Evolutionary conservation across 768 basidiomycete genomes (phyloP).

Genomic region (Cyclocybe cylindracea): DNA sequence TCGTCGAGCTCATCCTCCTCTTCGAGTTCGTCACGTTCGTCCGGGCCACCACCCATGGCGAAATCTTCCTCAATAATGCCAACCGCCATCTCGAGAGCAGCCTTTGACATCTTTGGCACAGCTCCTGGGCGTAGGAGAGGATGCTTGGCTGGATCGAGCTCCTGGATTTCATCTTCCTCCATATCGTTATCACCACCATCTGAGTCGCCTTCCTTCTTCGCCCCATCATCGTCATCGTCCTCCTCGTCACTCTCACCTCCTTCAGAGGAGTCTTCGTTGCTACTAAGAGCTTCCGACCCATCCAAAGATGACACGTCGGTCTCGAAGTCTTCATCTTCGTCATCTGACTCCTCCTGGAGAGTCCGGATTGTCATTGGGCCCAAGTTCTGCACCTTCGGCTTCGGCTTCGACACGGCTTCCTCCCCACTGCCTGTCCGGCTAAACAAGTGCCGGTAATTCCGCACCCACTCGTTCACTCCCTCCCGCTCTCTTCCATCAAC

Average conservation of each 20-base stretch:
- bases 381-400: conserved; percentile 11
- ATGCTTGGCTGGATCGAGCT: conserved; percentile 56
- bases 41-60: conserved; percentile 27
- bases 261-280: conserved; percentile 17
- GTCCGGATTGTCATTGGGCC: conserved; percentile 33
- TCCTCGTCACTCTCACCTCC: conserved; percentile 21
- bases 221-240: conserved; percentile 31
- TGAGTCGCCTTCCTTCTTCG: conserved; percentile 29
- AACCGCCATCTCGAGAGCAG: conserved; percentile 64
- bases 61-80: conserved; percentile 61
- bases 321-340: conserved; percentile 47
- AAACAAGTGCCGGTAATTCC: conserved; percentile 55
- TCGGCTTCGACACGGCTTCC: conserved; percentile 6
- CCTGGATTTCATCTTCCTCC: conserved; percentile 40
- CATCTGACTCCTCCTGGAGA: conserved; percentile 42
- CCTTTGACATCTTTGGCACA: conserved; percentile 68
- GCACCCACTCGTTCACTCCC: conserved; percentile 67
- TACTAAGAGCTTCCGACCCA: conserved; percentile 32
- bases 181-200: conserved; percentile 37
- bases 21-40: conserved; percentile 43
- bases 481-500: conserved; percentile 71
- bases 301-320: conserved; percentile 35
- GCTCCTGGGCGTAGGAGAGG: conserved; percentile 67
- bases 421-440: conserved; percentile 35
- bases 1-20: not conserved